Percentiles rank a stretch among this genome's conserved stretches.
Conservation (phyloP, 2,329 filamentous ascomycete species). For the Thielaviopsis euricoi region DNA sequence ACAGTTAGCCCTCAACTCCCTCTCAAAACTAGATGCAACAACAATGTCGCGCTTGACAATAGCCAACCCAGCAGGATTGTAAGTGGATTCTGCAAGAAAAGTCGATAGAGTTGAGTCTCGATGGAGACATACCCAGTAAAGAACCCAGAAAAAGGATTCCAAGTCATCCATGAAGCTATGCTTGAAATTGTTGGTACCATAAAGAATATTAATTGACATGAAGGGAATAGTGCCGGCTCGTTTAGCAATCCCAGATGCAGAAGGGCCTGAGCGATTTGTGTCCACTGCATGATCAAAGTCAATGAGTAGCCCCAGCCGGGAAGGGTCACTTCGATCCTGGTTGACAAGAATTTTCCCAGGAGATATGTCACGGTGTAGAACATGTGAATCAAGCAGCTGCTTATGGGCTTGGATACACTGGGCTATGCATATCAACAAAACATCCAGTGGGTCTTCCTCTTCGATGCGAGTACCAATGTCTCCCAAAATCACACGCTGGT, state of each 20-base stretch:
- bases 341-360: background rate
- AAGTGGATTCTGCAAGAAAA: background rate
- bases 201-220: background rate
- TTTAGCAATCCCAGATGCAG: background rate
- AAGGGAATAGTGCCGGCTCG: background rate
- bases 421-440: background rate
- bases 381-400: background rate
- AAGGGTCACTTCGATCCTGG: background rate
- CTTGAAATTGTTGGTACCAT: background rate
- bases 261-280: background rate
- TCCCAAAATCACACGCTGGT: background rate
- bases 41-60: too few relatives aligned
- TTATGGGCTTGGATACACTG: background rate
- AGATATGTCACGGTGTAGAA: slow-evolving; percentile 1
- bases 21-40: too few relatives aligned
- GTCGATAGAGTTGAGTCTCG: background rate
- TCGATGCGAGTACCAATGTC: background rate
- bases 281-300: background rate
- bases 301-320: too few relatives aligned
- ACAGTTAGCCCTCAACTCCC: too few relatives aligned
- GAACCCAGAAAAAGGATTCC: slow-evolving; percentile 2
- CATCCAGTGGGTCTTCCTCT: background rate
- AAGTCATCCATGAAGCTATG: background rate
- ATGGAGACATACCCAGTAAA: background rate
- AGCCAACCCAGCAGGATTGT: too few relatives aligned